Evolutionary conservation across 1,139 yeast species (phyloP), one percentile per base, ranked within the genome.

Genomic region (Kurtzmaniella quercitrusa): DNA sequence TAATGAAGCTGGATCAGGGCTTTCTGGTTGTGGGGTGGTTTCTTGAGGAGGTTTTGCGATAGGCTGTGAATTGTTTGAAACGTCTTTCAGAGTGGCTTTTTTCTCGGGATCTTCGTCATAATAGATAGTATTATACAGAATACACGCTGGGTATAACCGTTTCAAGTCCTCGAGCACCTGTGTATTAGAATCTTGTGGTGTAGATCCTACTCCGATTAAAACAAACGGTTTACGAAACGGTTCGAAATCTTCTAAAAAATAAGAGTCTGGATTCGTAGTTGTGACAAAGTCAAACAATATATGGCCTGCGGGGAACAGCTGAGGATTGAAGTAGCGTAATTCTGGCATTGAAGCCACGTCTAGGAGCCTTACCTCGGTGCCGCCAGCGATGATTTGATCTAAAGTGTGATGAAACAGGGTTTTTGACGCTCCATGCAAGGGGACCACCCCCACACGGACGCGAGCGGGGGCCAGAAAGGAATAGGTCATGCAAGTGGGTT

Each of bases 171-270:
- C 32, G 68, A 49, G 55, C 54, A 55, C 11, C 45, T 43, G 12
- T 51, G 50, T 5, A 48, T 35, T 0, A 53, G 45, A 2, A 56
- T 58, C 41, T 5, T 30, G 34, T 3, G 16, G 18, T 14, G 17
- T 16, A 4, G 37, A 14, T 55, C 81, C 78, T 18, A 86, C 53
- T 0, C 94, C 96, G 30, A 91, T 55, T 1, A 86, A 74, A 5
- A 83, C 70, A 49, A 84, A 82, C 0, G 82, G 76, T 58, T 88
- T 88, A 42, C 98, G 66, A 60, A 76, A 88, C 1, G 96, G 96
- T 60, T 93, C 98, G 50, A 91, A 81, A 60, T 91, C 97, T 52
- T 86, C 88, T 43, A 91, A 66, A 46, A 86, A 84, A 8, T 81
- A 64, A 17, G 69, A 68, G 41, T 82, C 87, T 19, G 72, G 68